phyloP scores from a whole-genome alignment of 2,329 filamentous ascomycete species.

The Penicillium vulpinum region DNA sequence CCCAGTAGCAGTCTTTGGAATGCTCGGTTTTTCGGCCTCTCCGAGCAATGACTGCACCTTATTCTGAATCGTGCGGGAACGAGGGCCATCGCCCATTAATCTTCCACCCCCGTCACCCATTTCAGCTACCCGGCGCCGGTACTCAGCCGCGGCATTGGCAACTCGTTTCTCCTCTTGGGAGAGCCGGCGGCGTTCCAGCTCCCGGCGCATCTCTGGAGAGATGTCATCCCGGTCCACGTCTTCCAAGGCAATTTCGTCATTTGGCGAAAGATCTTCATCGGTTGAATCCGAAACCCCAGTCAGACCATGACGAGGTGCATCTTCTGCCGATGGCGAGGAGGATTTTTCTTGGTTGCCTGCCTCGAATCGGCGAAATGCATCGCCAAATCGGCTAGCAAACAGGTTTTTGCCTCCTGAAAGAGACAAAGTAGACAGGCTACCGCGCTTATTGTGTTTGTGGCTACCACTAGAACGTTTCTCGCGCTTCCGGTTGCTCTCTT shows the following conservation, averaged over 20 bases:
- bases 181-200: constrained; percentile 78
- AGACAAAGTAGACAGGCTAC: constrained; percentile 68
- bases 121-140: constrained; percentile 71
- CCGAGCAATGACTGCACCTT: constrained; percentile 80
- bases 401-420: constrained; percentile 76
- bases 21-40: constrained; percentile 67
- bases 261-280: constrained; percentile 51
- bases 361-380: constrained; percentile 92
- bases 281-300: constrained; percentile 69
- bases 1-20: constrained; percentile 74
- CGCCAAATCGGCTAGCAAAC: constrained; percentile 84
- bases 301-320: constrained; percentile 56
- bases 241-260: constrained; percentile 52
- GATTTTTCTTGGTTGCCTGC: constrained; percentile 47
- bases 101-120: constrained; percentile 51
- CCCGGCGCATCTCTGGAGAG: constrained; percentile 83
- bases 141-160: constrained; percentile 83
- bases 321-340: constrained; percentile 44
- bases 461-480: constrained; percentile 59
- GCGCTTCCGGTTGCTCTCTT: constrained; percentile 59
- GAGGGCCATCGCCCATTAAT: constrained; percentile 53
- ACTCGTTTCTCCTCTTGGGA: constrained; percentile 89
- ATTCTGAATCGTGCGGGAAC: constrained; percentile 85
- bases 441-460: constrained; percentile 66
- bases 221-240: constrained; percentile 69